phyloP scores from a whole-genome alignment of 129 eudicot species.

The Artemisia tridentata region DNA sequence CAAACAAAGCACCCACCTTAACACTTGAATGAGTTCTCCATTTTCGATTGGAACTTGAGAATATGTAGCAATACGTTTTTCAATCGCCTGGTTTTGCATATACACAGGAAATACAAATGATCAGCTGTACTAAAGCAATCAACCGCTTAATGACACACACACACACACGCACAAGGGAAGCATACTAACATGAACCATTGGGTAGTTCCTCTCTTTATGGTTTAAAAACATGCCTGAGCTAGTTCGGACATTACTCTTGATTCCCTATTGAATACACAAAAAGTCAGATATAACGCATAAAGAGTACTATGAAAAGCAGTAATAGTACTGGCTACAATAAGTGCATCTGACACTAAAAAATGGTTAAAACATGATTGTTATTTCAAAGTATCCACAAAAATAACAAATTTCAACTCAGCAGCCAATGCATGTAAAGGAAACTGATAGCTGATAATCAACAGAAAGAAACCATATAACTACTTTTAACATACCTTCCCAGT shows the following conservation, averaged over 20 bases:
- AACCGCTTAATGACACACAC: background rate
- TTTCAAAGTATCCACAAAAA: background rate
- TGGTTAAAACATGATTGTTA: background rate
- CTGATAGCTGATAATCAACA: background rate
- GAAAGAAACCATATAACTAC: background rate
- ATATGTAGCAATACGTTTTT: slow-evolving; percentile 78
- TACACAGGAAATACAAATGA: slow-evolving; percentile 8
- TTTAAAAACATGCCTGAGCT: slow-evolving; percentile 97
- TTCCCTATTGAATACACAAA: slow-evolving; percentile 54
- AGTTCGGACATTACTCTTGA: slow-evolving; percentile 86
- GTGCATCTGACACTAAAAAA: background rate
- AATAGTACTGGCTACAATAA: background rate
- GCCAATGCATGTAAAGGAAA: background rate
- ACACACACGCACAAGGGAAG: background rate
- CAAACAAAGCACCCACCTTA: slow-evolving; percentile 48
- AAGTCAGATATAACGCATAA: background rate
- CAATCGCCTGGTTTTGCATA: slow-evolving; percentile 59
- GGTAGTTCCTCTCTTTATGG: slow-evolving; percentile 68
- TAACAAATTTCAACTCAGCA: background rate
- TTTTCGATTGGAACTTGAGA: slow-evolving; percentile 92
- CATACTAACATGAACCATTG: slow-evolving; percentile 69
- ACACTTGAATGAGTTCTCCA: slow-evolving; percentile 89
- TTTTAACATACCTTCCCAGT: slow-evolving; percentile 75
- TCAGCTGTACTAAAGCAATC: slow-evolving; percentile 1
- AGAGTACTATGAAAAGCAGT: background rate